Evolutionary conservation across 2,329 filamentous ascomycete species (phyloP), one percentile per base, ranked within the genome.

Genomic region (Neopestalotiopsis clavispora): DNA sequence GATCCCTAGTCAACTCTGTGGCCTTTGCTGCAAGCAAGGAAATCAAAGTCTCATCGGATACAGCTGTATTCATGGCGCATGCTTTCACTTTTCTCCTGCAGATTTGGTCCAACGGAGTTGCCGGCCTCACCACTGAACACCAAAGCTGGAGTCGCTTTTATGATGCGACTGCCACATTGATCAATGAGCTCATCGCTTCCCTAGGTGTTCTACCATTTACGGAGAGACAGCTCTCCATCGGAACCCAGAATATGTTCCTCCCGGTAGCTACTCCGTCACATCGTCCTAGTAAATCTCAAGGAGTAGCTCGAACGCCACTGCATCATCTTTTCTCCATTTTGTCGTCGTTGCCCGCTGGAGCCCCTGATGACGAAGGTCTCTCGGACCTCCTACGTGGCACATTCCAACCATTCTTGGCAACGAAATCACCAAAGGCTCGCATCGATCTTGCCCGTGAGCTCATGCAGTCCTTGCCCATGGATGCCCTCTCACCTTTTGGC

Each of bases 21-120:
- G 87, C 90, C 2, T 86, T 87, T 63, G 92, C 92, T 52, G 91
- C 91, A 30, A 87, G 86, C 57, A 97, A 97, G 80, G 96, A 99
- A 79, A 92, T 99, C 74, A 97, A 95, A 74, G 91, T 95, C 6
- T 94, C 94, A 0, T 87, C 88, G 13, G 95, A 98, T 70, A 93
- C 94, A 1, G 92, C 93, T 75, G 88, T 90, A 70, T 95, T 95
- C 69, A 86, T 97, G 70, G 91, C 92, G 28, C 86, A 89, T 57
- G 85, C 94, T 28, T 86, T 95, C 64, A 89, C 89, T 57, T 80
- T 94, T 28, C 81, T 97, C 6, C 87, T 89, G 63, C 88, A 86
- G 32, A 79, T 95, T 2, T 97, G 94, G 94, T 83, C 83, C 20
- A 78, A 75, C 13, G 89, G 88, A 20, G 86, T 91, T 14, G 77